phyloP scores from a whole-genome alignment of 1,139 yeast genomes.

The Sugiyamaella xylanicola region DNA sequence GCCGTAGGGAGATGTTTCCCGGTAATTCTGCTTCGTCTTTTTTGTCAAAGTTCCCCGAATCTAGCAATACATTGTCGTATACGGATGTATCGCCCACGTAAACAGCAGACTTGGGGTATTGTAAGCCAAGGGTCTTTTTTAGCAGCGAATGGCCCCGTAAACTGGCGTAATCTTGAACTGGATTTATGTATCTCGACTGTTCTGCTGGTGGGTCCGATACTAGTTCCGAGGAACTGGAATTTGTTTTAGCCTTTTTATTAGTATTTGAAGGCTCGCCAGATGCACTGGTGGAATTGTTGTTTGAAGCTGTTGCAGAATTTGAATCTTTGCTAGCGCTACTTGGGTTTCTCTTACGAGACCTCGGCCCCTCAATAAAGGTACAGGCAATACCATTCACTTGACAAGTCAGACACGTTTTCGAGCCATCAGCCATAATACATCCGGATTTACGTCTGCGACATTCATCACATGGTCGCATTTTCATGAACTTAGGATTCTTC shows the following conservation, averaged over 20 bases:
- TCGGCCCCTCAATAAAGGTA: constrained; percentile 41
- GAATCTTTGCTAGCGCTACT: constrained; percentile 8
- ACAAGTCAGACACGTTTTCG: constrained; percentile 42
- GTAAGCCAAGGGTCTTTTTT: constrained; percentile 45
- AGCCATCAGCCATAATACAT: constrained; percentile 40
- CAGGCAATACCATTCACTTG: constrained; percentile 41
- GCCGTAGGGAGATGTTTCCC: constrained; percentile 41
- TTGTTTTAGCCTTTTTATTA: constrained; percentile 7
- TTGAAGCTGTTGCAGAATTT: constrained; percentile 9
- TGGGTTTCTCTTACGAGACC: constrained; percentile 29
- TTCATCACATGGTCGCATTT: constrained; percentile 37
- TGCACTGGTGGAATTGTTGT: constrained; percentile 17
- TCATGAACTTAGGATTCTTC: constrained; percentile 18
- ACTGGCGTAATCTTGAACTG: constrained; percentile 44
- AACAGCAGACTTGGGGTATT: constrained; percentile 45
- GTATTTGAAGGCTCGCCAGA: background rate
- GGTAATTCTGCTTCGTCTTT: constrained; percentile 41
- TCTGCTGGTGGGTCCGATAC: constrained; percentile 16
- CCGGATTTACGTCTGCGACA: constrained; percentile 29
- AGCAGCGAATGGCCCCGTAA: constrained; percentile 44
- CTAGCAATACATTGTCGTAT: constrained; percentile 41
- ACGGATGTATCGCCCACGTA: constrained; percentile 44
- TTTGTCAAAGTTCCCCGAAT: constrained; percentile 38
- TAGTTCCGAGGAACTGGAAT: background rate
- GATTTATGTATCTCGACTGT: constrained; percentile 29